A percentile compares a stretch with the other conserved stretches of the same genome.
phyloP scores from a whole-genome alignment of 768 basidiomycete species.

The Naganishia kalamii region DNA sequence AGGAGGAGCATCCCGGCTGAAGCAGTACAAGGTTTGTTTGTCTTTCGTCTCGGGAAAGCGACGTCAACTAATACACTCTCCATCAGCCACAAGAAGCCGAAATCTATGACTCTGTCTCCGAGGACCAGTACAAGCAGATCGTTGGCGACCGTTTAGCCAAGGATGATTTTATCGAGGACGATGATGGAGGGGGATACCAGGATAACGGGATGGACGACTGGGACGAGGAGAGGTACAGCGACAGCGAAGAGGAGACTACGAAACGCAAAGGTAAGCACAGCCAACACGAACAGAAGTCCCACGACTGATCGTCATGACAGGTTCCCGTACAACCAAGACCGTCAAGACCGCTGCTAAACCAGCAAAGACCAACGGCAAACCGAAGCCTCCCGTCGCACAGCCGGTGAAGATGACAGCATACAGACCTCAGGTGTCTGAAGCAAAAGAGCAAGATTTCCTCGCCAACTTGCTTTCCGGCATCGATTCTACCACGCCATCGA shows the following conservation, averaged over 20 bases:
- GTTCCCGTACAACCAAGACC: conserved; percentile 14
- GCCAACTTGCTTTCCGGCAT: conserved; percentile 60
- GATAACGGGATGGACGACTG: conserved; percentile 98
- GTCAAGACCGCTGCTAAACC: conserved; percentile 32
- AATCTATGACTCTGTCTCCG: conserved; percentile 83
- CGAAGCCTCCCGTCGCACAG: conserved; percentile 52
- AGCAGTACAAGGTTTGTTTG: conserved; percentile 44
- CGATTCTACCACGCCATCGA: conserved; percentile 31
- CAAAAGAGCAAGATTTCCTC: conserved; percentile 87
- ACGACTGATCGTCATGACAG: neutral
- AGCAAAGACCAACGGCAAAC: conserved; percentile 51
- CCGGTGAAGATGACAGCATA: conserved; percentile 56
- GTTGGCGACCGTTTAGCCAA: conserved; percentile 72
- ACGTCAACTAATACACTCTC: neutral
- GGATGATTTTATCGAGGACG: conserved; percentile 94
- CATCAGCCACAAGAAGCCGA: conserved; percentile 55
- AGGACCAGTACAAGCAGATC: conserved; percentile 78
- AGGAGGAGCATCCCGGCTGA: conserved; percentile 43
- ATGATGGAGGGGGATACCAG: conserved; percentile 81
- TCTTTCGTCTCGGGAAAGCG: neutral
- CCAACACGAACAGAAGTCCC: no score
- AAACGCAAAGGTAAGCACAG: neutral
- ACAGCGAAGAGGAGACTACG: conserved; percentile 50
- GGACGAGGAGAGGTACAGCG: conserved; percentile 57
- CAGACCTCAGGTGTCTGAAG: conserved; percentile 64